Evolutionary conservation across 352 stramenopile species (phyloP).

Genomic region (Pythium dissimile): DNA sequence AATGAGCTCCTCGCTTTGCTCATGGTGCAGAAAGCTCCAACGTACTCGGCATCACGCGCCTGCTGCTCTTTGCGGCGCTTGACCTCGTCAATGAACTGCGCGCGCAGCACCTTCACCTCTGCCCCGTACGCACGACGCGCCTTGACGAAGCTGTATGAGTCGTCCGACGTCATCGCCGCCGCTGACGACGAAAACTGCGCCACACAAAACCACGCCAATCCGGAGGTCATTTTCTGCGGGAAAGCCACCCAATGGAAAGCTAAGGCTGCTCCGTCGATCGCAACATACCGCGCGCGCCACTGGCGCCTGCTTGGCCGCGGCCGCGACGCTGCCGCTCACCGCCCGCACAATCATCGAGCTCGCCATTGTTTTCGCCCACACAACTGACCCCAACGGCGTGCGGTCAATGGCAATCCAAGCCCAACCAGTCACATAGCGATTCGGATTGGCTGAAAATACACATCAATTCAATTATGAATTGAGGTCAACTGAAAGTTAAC

Average conservation of each 20-base stretch:
- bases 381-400: too few species aligned
- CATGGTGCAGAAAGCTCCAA: slow-evolving; percentile 2
- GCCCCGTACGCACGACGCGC: slow-evolving; percentile 60
- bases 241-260: neutral
- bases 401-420: slow-evolving; percentile 5
- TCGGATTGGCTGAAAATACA: slow-evolving; percentile 22
- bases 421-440: slow-evolving; percentile 12
- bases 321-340: slow-evolving; percentile 10
- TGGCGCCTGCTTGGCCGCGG: slow-evolving; percentile 17
- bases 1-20: neutral
- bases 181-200: slow-evolving; percentile 40
- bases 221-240: neutral
- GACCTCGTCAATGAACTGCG: slow-evolving; percentile 75
- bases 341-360: slow-evolving; percentile 22
- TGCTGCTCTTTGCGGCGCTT: slow-evolving; percentile 70
- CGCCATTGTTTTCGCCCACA: slow-evolving; percentile 22
- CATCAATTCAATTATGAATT: slow-evolving; percentile 23
- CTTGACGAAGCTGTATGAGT: slow-evolving; percentile 75
- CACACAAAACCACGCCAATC: slow-evolving; percentile 1
- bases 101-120: slow-evolving; percentile 63
- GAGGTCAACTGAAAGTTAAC: slow-evolving; percentile 7
- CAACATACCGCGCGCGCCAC: slow-evolving; percentile 21
- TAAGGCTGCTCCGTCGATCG: neutral
- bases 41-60: slow-evolving; percentile 80
- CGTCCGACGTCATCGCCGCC: slow-evolving; percentile 20